Evolutionary conservation across 495 filamentous ascomycete genomes (phyloP).

Genomic region (Podospora comata): DNA sequence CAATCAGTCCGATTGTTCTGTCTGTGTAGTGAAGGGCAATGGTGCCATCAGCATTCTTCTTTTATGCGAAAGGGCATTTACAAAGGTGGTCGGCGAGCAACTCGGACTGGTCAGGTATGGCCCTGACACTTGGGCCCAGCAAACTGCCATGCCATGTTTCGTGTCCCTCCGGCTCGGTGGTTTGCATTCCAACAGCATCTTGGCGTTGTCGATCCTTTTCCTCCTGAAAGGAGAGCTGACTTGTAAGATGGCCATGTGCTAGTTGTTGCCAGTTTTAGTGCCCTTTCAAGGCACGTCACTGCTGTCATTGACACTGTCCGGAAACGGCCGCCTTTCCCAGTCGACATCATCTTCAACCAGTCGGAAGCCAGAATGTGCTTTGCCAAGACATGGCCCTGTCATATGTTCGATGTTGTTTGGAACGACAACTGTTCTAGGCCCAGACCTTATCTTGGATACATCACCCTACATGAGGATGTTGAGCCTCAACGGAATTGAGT

Average conservation of each 20-base stretch:
- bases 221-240: background rate
- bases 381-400: background rate
- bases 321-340: background rate
- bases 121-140: background rate
- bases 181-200: conserved; percentile 4
- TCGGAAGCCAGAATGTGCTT: background rate
- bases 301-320: background rate
- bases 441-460: background rate
- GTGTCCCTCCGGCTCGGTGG: background rate
- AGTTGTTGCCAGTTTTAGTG: background rate
- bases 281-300: background rate
- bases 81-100: too few relatives aligned
- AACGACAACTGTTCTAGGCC: background rate
- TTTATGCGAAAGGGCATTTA: background rate
- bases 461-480: background rate
- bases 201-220: conserved; percentile 7
- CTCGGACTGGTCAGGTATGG: background rate
- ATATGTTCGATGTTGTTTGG: background rate
- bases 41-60: too few relatives aligned
- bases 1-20: too few relatives aligned
- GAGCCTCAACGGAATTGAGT: background rate
- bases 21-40: too few relatives aligned
- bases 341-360: background rate
- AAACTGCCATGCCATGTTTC: background rate
- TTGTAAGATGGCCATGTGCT: background rate